Evolutionary conservation across 2,329 filamentous ascomycete genomes (phyloP).

Genomic region (Annulohypoxylon truncatum): DNA sequence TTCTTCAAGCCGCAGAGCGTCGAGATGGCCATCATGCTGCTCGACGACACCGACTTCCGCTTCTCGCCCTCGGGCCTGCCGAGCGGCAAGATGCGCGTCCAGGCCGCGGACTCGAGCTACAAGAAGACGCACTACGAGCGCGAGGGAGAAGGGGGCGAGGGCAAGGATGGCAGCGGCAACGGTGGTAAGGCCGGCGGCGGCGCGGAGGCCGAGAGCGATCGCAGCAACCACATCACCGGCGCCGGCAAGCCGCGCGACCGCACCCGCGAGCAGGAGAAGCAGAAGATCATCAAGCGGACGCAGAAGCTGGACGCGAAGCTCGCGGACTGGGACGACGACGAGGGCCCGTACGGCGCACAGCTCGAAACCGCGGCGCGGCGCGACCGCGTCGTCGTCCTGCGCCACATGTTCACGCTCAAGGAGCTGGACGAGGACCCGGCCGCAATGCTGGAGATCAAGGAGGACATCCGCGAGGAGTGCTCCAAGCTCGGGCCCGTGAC

Average conservation of each 20-base stretch:
- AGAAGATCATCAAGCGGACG: constrained; percentile 90
- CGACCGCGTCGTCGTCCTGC: constrained; percentile 87
- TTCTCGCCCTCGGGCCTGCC: constrained; percentile 64
- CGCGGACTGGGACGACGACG: constrained; percentile 95
- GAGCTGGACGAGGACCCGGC: constrained; percentile 88
- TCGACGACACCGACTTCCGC: constrained; percentile 86
- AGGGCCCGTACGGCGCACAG: constrained; percentile 70
- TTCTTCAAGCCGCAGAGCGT: constrained; percentile 98
- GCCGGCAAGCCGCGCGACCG: constrained; percentile 59
- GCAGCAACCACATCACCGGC: constrained; percentile 56
- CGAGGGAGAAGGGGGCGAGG: too few species aligned
- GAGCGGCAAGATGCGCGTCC: constrained; percentile 79
- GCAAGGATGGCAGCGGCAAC: too few species aligned
- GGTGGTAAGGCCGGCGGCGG: constrained; percentile 23
- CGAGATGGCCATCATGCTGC: constrained; percentile 80
- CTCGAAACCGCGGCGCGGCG: constrained; percentile 65
- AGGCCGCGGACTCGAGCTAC: constrained; percentile 88
- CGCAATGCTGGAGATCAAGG: constrained; percentile 89
- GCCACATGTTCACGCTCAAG: constrained; percentile 90
- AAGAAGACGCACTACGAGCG: constrained; percentile 83
- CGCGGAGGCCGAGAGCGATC: constrained; percentile 15
- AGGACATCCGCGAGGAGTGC: constrained; percentile 93
- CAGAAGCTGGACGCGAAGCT: constrained; percentile 92
- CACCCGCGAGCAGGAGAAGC: constrained; percentile 74
- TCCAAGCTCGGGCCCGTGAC: constrained; percentile 87